Conservation (phyloP, 1,284 basidiomycete genomes). For the Wolfiporia cocos region DNA sequence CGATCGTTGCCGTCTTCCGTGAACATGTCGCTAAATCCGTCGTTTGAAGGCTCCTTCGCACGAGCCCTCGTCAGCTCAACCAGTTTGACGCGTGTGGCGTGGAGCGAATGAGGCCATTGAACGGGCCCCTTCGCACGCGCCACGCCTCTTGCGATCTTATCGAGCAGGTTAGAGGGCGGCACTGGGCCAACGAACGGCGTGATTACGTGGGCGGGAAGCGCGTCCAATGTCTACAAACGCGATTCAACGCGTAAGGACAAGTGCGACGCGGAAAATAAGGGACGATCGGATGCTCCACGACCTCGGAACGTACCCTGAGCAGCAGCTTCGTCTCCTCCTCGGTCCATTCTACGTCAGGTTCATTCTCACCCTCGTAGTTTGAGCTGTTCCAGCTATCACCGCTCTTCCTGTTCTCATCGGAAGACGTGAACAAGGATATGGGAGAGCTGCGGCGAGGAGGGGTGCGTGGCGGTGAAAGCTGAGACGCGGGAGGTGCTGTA, state of each 20-base stretch:
- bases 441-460: conserved; percentile 32
- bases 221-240: conserved; percentile 63
- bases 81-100: conserved; percentile 73
- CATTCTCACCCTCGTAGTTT: conserved; percentile 51
- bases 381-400: conserved; percentile 81
- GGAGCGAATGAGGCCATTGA: conserved; percentile 76
- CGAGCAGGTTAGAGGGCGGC: conserved; percentile 75
- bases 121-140: conserved; percentile 60
- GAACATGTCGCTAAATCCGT: conserved; percentile 30
- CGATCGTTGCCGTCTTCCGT: conserved; percentile 30
- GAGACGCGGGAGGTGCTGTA: conserved; percentile 25
- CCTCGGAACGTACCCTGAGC: conserved; percentile 44
- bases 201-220: conserved; percentile 71
- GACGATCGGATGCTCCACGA: background rate
- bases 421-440: conserved; percentile 32
- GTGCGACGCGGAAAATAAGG: conserved; percentile 7
- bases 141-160: conserved; percentile 75
- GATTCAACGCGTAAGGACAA: too few species aligned
- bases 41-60: conserved; percentile 44
- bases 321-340: conserved; percentile 63
- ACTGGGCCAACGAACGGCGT: conserved; percentile 77
- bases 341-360: conserved; percentile 66
- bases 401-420: conserved; percentile 58
- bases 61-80: conserved; percentile 63
- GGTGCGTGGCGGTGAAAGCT: conserved; percentile 28